Evolutionary conservation across 495 filamentous ascomycete genomes (phyloP).

Genomic region (Talaromyces trachyspermus): DNA sequence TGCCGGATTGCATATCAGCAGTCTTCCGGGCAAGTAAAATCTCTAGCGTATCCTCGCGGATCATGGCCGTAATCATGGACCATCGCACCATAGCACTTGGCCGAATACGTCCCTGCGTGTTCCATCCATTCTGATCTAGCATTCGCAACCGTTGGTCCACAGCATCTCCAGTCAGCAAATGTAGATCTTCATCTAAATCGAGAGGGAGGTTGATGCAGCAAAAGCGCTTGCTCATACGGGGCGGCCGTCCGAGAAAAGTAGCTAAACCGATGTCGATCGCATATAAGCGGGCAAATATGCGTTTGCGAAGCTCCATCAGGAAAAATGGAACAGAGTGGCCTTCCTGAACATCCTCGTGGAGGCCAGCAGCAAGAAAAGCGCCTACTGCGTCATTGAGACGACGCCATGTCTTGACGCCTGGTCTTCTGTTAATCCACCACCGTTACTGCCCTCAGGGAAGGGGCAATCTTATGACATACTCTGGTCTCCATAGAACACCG

Average conservation of each 20-base stretch:
- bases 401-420: conserved; percentile 39
- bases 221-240: conserved; percentile 34
- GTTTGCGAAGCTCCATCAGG: conserved; percentile 29
- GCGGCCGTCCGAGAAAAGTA: conserved; percentile 36
- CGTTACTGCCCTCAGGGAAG: no score
- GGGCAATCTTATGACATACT: no score
- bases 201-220: conserved; percentile 14
- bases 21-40: conserved; percentile 2
- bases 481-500: conserved; percentile 38
- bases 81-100: conserved; percentile 7
- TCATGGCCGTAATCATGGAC: conserved; percentile 9
- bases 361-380: conserved; percentile 36
- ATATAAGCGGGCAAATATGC: conserved; percentile 33
- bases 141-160: conserved; percentile 2
- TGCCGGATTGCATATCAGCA: conserved; percentile 4
- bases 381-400: conserved; percentile 35
- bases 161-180: conserved; percentile 1
- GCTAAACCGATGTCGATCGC: conserved; percentile 40
- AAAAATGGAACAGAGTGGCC: conserved; percentile 24
- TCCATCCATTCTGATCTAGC: conserved; percentile 5
- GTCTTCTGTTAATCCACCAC: no score
- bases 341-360: conserved; percentile 31
- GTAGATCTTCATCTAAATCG: conserved; percentile 4
- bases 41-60: conserved; percentile 6
- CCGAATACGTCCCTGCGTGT: conserved; percentile 5